Conservation (phyloP, 2,329 filamentous ascomycete genomes). For the Fusarium sp. region DNA sequence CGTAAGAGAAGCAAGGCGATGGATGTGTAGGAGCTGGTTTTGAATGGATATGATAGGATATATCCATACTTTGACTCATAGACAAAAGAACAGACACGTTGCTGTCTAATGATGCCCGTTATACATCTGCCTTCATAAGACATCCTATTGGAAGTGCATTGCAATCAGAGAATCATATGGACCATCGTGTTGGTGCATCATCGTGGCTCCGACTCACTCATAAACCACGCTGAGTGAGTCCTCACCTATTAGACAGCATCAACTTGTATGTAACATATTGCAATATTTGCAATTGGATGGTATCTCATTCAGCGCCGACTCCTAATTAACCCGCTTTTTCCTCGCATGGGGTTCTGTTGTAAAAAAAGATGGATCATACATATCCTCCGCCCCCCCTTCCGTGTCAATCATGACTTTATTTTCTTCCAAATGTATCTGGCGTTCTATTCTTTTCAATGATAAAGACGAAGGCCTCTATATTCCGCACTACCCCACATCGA, state of each 20-base stretch:
- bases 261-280: conserved; percentile 21
- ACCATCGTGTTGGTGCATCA: neutral
- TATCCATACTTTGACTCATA: neutral
- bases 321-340: conserved; percentile 43
- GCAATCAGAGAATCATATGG: too few relatives aligned
- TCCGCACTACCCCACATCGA: neutral
- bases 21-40: neutral
- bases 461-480: conserved; percentile 21
- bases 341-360: conserved; percentile 37
- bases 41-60: neutral
- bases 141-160: too few relatives aligned
- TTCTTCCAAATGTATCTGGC: conserved; percentile 31
- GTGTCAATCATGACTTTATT: conserved; percentile 24
- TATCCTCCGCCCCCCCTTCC: conserved; percentile 23
- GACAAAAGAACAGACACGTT: neutral
- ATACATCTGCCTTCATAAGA: too few relatives aligned
- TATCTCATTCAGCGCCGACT: conserved; percentile 48
- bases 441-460: conserved; percentile 23
- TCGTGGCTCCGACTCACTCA: neutral
- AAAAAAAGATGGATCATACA: conserved; percentile 39
- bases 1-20: too few relatives aligned
- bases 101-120: too few relatives aligned
- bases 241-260: neutral
- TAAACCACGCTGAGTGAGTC: neutral
- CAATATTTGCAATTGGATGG: conserved; percentile 45